Evolutionary conservation across 306 rosid genomes (phyloP), one percentile per base, ranked within the genome.

Genomic region (Luffa aegyptiaca): DNA sequence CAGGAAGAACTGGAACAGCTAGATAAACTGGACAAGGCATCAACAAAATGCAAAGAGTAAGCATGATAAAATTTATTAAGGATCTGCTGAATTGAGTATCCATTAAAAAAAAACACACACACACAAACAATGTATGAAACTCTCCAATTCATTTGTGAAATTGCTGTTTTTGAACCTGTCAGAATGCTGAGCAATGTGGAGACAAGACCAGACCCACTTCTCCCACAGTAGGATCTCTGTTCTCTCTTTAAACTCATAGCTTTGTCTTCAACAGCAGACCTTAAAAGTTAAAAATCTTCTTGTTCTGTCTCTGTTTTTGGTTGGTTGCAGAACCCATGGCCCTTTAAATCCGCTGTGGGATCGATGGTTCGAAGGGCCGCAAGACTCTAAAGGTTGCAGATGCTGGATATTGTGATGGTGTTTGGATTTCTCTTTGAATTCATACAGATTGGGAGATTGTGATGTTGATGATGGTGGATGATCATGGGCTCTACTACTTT

Each of bases 311-410:
- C 45, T 46, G 31, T 35, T 74, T 48, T 72, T 72, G 42, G 77
- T 72, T 21, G 41, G 42, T 16, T 49, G 63, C 91, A 96, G 99
- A 81, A 90, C 97, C 37, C 76, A 45, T 26, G 97, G 97, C 77
- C 99, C 98, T 18, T 6, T 89, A 51, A 96, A 84, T 86, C 90
- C 93, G 33, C 55, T 80, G 10, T 96, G 99, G 98, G 99, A 96
- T 84, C 85, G 94, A 81, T 96, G 99, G 99, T 96, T 96, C 72
- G 99, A 96, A 85, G 97, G 96, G 2, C 93, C 91, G 3, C 92
- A 88, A 88, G 99, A 96, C 46, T 86, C 96, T 7, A 90, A 87
- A 82, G 90, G 90, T 77, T 96, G 97, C 91, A 88, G 89, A 86
- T 96, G 99, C 90, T 91, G 91, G 98, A 85, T 96, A 77, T 86